Base-by-base conservation (phyloP, 345 rosid genomes). In the Camelina hispida region DNA sequence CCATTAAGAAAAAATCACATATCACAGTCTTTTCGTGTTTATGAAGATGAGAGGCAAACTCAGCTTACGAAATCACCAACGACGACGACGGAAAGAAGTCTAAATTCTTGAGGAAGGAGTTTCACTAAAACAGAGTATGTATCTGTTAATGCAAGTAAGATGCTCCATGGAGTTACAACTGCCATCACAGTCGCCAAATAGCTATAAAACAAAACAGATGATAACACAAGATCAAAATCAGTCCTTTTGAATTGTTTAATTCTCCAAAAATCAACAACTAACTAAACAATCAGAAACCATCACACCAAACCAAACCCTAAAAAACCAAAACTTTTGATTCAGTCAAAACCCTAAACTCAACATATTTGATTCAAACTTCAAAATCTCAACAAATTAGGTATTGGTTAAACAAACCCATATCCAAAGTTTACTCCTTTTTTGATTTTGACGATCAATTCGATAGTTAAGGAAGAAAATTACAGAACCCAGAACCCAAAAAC, bases 121-220 rank as follows among this genome's bases (percentile, higher is more conserved):
- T 83, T 88, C 7, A 84, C 1, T 25, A 85, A 72, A 14, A 88
- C 78, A 30, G 86, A 86, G 81, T 88, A 90, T 2, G 81, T 80
- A 69, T 90, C 96, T 0, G 82, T 80, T 42, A 88, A 9, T 1
- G 84, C 84, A 68, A 87, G 67, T 55, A 83, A 70, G 32, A 78
- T 15, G 51, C 93, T 87, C 96, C 96, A 87, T 66, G 92, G 91
- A 68, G 83, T 83, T 60, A 84, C 84, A 64, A 83, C 68, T 34
- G 91, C 91, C 96, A 90, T 90, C 37, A 90, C 83, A 16, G 86
- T 81, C 62, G 85, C 88, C 81, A 87, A 79, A 84, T 64, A 90
- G 81, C 96, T 90, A 85, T 34, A 77, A 47, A 20, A 4, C 30
- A 4, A 1, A 37, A 34, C 17, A 51, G 46, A 50, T 22, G 28